Evolutionary conservation across 2,329 filamentous ascomycete genomes (phyloP), one percentile per base, ranked within the genome.

Genomic region (Paradendryphiella salina): DNA sequence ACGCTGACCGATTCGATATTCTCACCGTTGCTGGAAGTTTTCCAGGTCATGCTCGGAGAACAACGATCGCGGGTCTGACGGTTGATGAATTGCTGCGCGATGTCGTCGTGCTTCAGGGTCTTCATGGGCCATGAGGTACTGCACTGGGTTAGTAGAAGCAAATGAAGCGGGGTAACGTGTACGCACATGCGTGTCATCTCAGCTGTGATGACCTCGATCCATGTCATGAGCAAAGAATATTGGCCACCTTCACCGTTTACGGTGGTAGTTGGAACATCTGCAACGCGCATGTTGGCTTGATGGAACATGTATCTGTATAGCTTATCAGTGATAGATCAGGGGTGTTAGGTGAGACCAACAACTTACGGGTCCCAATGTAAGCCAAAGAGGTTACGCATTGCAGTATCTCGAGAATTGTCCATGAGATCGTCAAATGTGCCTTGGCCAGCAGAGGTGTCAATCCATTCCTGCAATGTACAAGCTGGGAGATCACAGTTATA

Each of bases 391-490:
- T 85, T 79, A 28, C 82, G 77, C 26, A 80, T 79, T 41, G 82
- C 84, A 38, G 80, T 81, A 4, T 72, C 66, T 42, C 77, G 76
- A 43, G 83, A 82, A 32, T 77, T 71, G 3, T 70, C 67, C 6
- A 86, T 71, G 4, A 86, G 75, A 57, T 79, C 72, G 3, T 73
- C 68, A 57, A 84, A 85, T 35, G 71, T 74, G 4, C 83, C 82
- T n/a, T 68, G 73, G 35, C 81, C 82, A 18, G 66, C 77, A 3
- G 82, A 82, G 1, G 82, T 85, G 46, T 80, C 75, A 41, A 82
- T 82, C 83, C 83, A 86, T 65, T 86, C 83, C 40, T 78, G 70
- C 14, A 79, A 64, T 0, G 82, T 85, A 64, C 83, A 86, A 17
- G 70, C 74, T 2, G 81, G 75, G 13, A 77, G 77, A 62, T 84